Percentiles rank a stretch among this genome's conserved stretches.
Evolutionary conservation across 2,329 filamentous ascomycete genomes (phyloP).

Genomic region (Talaromyces sp.): DNA sequence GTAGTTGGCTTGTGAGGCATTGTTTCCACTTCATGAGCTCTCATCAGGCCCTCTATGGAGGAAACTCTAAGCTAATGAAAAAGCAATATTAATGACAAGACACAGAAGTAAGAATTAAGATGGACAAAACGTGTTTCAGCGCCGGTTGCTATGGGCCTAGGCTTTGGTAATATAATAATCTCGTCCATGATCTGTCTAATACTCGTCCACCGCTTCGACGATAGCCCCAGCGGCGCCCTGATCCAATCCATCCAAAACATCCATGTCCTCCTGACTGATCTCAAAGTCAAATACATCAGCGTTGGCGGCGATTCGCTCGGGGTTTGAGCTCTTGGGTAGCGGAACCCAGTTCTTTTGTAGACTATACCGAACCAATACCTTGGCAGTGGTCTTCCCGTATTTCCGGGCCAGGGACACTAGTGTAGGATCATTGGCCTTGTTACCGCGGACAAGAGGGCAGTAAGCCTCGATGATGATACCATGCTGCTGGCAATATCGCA

Average conservation of each 20-base stretch:
- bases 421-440: conserved; percentile 66
- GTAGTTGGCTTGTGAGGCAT: no score
- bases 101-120: no score
- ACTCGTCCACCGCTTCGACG: conserved; percentile 46
- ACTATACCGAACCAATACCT: conserved; percentile 76
- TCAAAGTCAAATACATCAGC: conserved; percentile 60
- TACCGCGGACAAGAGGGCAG: conserved; percentile 58
- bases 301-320: conserved; percentile 65
- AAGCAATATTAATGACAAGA: no score
- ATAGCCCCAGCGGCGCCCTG: conserved; percentile 48
- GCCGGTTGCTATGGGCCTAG: no score
- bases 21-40: no score
- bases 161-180: background rate
- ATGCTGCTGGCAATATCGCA: conserved; percentile 52
- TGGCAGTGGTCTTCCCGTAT: conserved; percentile 69
- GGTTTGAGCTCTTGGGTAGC: conserved; percentile 69
- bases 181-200: conserved; percentile 22
- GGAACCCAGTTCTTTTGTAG: conserved; percentile 74
- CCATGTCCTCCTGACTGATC: conserved; percentile 57
- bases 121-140: no score
- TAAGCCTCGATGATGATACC: conserved; percentile 55
- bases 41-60: no score
- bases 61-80: no score
- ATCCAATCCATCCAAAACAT: conserved; percentile 50
- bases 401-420: conserved; percentile 65